phyloP scores from a whole-genome alignment of 2,329 filamentous ascomycete genomes.

The Thielaviopsis populi region DNA sequence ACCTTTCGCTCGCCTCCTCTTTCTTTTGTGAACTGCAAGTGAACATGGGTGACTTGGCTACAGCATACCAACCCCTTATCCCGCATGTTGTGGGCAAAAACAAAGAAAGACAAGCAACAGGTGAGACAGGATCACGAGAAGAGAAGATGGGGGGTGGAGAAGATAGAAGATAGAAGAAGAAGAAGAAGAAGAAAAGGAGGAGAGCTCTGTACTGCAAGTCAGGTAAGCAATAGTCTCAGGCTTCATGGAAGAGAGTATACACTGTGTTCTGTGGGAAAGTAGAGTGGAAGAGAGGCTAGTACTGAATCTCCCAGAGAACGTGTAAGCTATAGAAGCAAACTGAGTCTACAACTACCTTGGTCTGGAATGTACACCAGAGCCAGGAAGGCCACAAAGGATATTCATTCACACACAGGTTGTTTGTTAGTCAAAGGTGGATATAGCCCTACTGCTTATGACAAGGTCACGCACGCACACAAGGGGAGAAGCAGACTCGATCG shows the following conservation, averaged over 20 bases:
- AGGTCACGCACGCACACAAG: background rate
- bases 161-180: too few species aligned
- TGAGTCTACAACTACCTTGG: too few species aligned
- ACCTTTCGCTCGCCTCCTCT: background rate
- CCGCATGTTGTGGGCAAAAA: background rate
- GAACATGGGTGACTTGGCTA: background rate
- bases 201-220: too few species aligned
- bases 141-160: too few species aligned
- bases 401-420: background rate
- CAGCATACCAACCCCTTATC: background rate
- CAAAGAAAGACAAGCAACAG: background rate
- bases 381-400: background rate
- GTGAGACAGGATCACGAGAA: too few species aligned
- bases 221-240: too few species aligned
- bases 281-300: background rate
- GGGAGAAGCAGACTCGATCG: background rate
- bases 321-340: background rate
- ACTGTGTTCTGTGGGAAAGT: background rate
- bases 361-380: background rate
- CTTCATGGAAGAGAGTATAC: too few species aligned
- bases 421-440: too few species aligned
- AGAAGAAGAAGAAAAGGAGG: too few species aligned
- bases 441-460: background rate
- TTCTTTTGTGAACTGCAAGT: background rate
- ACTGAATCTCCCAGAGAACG: background rate